phyloP scores from a whole-genome alignment of 805 yeast species.

The Yamadazyma phyllophila region DNA sequence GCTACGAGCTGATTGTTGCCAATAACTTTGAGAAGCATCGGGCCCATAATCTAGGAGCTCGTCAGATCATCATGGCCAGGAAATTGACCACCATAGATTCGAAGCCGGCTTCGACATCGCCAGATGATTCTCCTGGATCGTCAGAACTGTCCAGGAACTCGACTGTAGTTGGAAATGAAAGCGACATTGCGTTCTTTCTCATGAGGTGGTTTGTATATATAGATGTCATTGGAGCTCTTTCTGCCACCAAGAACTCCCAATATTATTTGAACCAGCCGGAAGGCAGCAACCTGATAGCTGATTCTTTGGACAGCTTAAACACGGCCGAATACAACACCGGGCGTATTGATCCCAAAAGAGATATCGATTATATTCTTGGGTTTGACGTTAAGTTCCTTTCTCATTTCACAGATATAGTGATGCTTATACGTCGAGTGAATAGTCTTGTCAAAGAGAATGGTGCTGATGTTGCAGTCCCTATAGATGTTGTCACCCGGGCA shows the following conservation, averaged over 20 bases:
- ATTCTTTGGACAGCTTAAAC: constrained; percentile 19
- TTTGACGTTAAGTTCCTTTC: constrained; percentile 64
- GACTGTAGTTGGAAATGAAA: constrained; percentile 21
- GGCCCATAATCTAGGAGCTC: constrained; percentile 66
- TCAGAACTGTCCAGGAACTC: constrained; percentile 7
- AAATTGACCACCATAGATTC: constrained; percentile 14
- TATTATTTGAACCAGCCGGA: constrained; percentile 28
- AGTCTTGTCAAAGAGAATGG: constrained; percentile 10
- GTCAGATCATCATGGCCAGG: constrained; percentile 58
- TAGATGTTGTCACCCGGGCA: constrained; percentile 20
- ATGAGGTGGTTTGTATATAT: constrained; percentile 68
- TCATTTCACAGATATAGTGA: constrained; percentile 48
- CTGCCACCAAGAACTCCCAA: constrained; percentile 46
- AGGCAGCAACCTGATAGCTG: constrained; percentile 8
- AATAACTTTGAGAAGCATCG: constrained; percentile 53
- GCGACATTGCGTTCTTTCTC: constrained; percentile 52
- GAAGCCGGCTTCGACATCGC: neutral
- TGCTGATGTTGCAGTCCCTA: constrained; percentile 15
- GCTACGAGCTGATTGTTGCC: constrained; percentile 50
- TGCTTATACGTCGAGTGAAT: constrained; percentile 30
- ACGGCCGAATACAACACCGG: constrained; percentile 14
- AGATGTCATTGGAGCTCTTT: constrained; percentile 61
- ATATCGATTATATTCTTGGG: constrained; percentile 63
- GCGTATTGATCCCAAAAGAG: constrained; percentile 26
- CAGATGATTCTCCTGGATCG: constrained; percentile 8